phyloP scores from a whole-genome alignment of 805 yeast species.

The Pichia gijzeniarum region DNA sequence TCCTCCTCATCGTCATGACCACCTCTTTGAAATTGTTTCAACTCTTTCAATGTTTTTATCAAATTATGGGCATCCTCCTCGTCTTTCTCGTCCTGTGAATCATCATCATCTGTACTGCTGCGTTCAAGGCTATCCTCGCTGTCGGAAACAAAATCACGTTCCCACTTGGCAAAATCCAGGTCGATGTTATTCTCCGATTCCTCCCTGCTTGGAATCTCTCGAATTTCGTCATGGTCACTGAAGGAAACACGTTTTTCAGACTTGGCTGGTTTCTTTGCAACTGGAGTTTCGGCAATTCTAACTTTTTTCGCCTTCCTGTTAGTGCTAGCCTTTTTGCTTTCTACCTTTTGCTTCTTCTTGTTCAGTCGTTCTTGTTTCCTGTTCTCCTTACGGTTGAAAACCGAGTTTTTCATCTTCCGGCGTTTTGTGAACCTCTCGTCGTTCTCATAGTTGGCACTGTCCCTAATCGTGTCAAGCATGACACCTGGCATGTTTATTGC shows the following conservation, averaged over 20 bases:
- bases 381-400: slow-evolving; percentile 30
- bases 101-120: slow-evolving; percentile 6
- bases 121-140: slow-evolving; percentile 11
- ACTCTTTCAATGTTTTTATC: slow-evolving; percentile 11
- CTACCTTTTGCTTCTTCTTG: slow-evolving; percentile 25
- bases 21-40: slow-evolving; percentile 15
- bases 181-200: slow-evolving; percentile 3
- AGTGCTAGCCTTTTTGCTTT: slow-evolving; percentile 1
- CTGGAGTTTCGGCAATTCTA: not conserved
- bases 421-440: slow-evolving; percentile 28
- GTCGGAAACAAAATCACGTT: slow-evolving; percentile 10
- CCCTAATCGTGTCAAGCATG: slow-evolving; percentile 36
- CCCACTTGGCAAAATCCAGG: slow-evolving; percentile 12
- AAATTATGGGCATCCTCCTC: slow-evolving; percentile 11
- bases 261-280: slow-evolving; percentile 2
- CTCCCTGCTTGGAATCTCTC: slow-evolving; percentile 13
- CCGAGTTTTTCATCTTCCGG: slow-evolving; percentile 19
- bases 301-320: not conserved
- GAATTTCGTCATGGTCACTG: slow-evolving; percentile 15
- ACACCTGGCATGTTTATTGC: slow-evolving; percentile 39
- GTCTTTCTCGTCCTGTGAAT: slow-evolving; percentile 16
- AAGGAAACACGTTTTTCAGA: slow-evolving; percentile 19
- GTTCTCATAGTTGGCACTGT: slow-evolving; percentile 29
- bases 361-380: slow-evolving; percentile 33
- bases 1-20: slow-evolving; percentile 5